A percentile compares a stretch with the other conserved stretches of the same genome.
Evolutionary conservation across 2,329 filamentous ascomycete genomes (phyloP).

Genomic region (Cryphonectria nitschkei): DNA sequence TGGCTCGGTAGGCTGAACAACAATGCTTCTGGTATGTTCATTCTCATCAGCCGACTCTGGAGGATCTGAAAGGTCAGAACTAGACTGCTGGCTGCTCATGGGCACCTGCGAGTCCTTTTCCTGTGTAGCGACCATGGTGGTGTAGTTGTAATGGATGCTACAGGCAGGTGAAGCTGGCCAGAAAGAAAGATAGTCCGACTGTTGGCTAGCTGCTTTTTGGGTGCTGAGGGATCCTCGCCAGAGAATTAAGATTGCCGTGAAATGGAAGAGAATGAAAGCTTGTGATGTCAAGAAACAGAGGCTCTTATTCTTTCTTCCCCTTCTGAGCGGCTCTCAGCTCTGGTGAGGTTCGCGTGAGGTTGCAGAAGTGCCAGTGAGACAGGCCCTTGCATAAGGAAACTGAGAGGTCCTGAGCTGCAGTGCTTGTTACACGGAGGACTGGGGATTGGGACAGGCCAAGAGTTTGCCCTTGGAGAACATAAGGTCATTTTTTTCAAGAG

Average conservation of each 20-base stretch:
- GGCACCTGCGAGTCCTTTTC: constrained; percentile 7
- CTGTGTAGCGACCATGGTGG: constrained; percentile 9
- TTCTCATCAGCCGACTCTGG: constrained; percentile 19
- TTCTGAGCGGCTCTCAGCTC: background rate
- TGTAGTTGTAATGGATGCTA: background rate
- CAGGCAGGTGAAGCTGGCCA: background rate
- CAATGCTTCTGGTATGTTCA: constrained; percentile 8
- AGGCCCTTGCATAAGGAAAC: background rate
- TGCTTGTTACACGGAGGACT: background rate
- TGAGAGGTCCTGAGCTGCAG: background rate
- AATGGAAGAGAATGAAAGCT: background rate
- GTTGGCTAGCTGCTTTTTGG: background rate
- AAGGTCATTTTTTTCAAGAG: background rate
- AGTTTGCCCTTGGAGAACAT: background rate
- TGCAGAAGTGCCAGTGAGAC: background rate
- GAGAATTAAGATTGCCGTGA: background rate
- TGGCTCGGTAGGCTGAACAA: constrained; percentile 4
- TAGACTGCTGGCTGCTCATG: constrained; percentile 19
- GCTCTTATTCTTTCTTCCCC: background rate
- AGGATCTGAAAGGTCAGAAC: constrained; percentile 21
- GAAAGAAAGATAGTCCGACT: too few species aligned
- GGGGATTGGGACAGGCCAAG: background rate
- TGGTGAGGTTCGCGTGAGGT: background rate
- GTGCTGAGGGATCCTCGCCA: background rate
- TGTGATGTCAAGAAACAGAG: background rate